These are phyloP conservation scores for Fraxinus velutina DNA, from an alignment of 305 asterid genomes.

Conservation along the genomic window DNA sequence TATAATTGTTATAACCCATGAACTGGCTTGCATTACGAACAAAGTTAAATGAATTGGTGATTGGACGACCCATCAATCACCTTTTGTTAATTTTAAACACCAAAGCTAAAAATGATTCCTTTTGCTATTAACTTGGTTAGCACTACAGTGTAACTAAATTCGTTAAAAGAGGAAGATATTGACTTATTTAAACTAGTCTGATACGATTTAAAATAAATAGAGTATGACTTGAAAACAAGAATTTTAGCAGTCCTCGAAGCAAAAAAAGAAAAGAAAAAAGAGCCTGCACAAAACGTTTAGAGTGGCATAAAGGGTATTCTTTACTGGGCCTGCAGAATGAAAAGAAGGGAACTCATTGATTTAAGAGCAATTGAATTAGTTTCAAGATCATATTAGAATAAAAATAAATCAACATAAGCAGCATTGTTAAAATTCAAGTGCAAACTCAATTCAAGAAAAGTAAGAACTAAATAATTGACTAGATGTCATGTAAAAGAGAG, in stretches of 20 bases:
- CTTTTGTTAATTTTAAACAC: not conserved
- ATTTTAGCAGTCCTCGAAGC: not conserved
- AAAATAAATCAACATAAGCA: not conserved
- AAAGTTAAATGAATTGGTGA: not conserved
- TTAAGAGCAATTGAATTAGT: not conserved
- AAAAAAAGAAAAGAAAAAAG: not conserved
- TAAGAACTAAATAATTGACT: constrained; percentile 13
- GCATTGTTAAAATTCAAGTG: not conserved
- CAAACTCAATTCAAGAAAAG: not conserved
- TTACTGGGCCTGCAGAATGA: not conserved
- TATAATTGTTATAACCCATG: not conserved
- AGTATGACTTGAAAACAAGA: not conserved
- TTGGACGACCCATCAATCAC: not conserved
- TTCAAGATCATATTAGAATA: not conserved
- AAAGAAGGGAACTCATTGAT: not conserved
- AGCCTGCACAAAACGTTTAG: not conserved
- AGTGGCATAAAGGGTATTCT: constrained; percentile 1
- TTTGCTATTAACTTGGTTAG: not conserved
- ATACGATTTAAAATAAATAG: not conserved
- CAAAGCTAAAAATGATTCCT: not conserved
- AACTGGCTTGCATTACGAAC: not conserved
- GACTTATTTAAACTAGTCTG: not conserved
- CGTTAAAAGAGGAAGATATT: not conserved
- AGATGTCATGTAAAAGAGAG: constrained; percentile 1
- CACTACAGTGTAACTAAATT: not conserved